Percentiles rank a stretch among this genome's conserved stretches.
These are phyloP conservation scores for Talaromyces sp. DNA, from an alignment of 2,329 filamentous ascomycete species.

Conservation along the genomic window DNA sequence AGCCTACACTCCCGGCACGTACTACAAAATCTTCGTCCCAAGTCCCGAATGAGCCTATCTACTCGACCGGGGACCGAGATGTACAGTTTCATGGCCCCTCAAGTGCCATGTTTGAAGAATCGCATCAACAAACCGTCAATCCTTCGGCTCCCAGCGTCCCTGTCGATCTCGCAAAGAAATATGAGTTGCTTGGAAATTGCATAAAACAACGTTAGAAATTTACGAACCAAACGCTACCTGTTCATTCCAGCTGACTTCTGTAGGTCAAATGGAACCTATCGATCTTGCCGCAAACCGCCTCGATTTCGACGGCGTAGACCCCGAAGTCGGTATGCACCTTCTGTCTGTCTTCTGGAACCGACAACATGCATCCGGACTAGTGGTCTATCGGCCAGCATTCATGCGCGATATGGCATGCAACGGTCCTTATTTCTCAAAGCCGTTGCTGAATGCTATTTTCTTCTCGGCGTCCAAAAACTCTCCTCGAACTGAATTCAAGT, in stretches of 20 bases:
- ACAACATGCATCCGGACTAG: conserved; percentile 48
- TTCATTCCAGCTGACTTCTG: background rate
- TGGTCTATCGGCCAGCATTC: conserved; percentile 53
- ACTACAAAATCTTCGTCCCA: background rate
- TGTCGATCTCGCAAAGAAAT: background rate
- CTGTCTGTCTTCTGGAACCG: conserved; percentile 53
- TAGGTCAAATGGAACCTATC: conserved; percentile 49
- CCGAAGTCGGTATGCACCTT: conserved; percentile 52
- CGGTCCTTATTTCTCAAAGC: conserved; percentile 11
- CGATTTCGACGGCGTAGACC: conserved; percentile 55
- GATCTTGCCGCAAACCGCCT: conserved; percentile 47
- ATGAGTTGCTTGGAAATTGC: conserved; percentile 24
- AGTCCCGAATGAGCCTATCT: conserved; percentile 6
- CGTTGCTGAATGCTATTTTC: conserved; percentile 14
- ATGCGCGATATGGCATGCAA: conserved; percentile 50
- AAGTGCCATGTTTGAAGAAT: conserved; percentile 18
- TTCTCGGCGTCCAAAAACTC: conserved; percentile 13
- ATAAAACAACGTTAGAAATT: conserved; percentile 25
- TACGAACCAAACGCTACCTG: too few species aligned
- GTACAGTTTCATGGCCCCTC: conserved; percentile 16
- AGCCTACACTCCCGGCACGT: background rate
- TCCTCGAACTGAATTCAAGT: conserved; percentile 2
- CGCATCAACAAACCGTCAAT: background rate
- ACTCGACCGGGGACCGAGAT: conserved; percentile 18
- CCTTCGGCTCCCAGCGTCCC: background rate